phyloP scores from a whole-genome alignment of 129 eudicot genomes.

The Artemisia tridentata region DNA sequence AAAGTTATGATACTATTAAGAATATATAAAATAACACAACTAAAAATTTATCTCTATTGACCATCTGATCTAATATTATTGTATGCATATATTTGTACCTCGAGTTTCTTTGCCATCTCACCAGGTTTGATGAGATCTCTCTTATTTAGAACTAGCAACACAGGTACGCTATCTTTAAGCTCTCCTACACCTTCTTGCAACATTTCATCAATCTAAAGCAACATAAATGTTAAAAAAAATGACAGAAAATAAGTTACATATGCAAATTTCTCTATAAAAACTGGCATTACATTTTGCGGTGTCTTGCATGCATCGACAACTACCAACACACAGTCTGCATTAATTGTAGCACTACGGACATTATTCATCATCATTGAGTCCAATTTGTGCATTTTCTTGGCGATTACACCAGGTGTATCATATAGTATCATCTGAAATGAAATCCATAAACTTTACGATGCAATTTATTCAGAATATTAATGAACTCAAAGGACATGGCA shows the following conservation, averaged over 20 bases:
- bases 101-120: conserved; percentile 86
- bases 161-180: conserved; percentile 62
- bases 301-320: conserved; percentile 92
- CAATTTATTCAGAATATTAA: background rate
- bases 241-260: background rate
- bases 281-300: conserved; percentile 67
- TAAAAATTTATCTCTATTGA: background rate
- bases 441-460: conserved; percentile 15
- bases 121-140: conserved; percentile 98
- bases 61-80: no score
- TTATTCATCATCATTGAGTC: conserved; percentile 99
- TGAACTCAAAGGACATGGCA: background rate
- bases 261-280: background rate
- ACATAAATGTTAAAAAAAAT: conserved; percentile 23
- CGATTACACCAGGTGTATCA: conserved; percentile 98
- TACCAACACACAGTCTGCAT: conserved; percentile 87
- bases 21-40: background rate
- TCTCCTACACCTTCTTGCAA: conserved; percentile 75
- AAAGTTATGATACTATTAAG: conserved; percentile 12
- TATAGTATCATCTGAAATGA: conserved; percentile 81
- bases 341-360: conserved; percentile 84
- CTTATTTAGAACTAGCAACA: conserved; percentile 84
- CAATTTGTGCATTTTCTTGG: conserved; percentile 91
- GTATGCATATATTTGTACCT: conserved; percentile 37
- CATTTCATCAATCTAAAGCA: conserved; percentile 74